Conservation (phyloP, 805 yeast genomes). For the Saccharomyces eubayanus region DNA sequence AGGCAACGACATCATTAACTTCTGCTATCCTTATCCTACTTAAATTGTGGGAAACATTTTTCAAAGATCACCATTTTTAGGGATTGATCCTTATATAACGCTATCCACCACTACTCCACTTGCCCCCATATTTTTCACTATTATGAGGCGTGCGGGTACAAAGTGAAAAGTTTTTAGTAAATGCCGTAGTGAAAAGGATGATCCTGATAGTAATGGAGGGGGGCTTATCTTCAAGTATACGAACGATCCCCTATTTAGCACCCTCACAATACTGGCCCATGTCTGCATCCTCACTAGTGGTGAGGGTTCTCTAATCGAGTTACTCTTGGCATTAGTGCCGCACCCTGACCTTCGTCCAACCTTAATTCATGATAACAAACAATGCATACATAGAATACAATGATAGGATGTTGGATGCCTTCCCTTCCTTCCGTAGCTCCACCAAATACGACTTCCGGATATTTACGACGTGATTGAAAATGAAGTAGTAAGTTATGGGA, state of each 20-base stretch:
- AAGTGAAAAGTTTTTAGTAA: background rate
- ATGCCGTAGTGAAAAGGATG: background rate
- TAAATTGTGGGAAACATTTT: background rate
- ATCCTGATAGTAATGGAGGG: background rate
- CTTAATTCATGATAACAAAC: too few relatives aligned
- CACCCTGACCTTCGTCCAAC: background rate
- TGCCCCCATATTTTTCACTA: background rate
- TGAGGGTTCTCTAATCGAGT: background rate
- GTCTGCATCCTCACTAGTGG: too few relatives aligned
- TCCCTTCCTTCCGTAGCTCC: too few relatives aligned
- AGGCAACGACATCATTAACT: constrained; percentile 10
- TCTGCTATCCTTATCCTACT: background rate
- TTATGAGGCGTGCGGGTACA: background rate
- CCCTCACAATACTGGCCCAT: background rate
- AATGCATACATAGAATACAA: too few relatives aligned
- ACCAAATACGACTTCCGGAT: too few relatives aligned
- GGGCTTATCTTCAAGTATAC: background rate
- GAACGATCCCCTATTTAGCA: background rate
- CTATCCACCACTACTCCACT: background rate
- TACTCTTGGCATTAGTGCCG: background rate
- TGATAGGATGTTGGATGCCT: too few relatives aligned
- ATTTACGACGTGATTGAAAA: too few relatives aligned
- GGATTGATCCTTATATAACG: background rate
- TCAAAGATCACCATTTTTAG: background rate
- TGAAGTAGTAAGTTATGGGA: too few relatives aligned